Evolutionary conservation across 1,284 basidiomycete species (phyloP), one percentile per base, ranked within the genome.

Genomic region (Phellopilus nigrolimitatus): DNA sequence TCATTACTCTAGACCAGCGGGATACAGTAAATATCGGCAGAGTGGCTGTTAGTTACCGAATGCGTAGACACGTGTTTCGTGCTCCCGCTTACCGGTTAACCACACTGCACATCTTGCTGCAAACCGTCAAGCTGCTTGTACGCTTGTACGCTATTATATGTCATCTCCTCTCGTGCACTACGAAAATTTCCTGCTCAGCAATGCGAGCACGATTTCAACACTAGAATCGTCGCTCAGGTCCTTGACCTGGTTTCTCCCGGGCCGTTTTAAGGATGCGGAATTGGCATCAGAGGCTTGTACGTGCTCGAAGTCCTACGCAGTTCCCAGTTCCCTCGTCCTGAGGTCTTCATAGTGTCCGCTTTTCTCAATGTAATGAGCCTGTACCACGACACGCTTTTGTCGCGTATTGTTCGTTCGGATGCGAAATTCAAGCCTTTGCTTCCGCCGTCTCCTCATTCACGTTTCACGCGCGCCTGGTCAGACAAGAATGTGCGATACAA

Each of bases 191-290:
- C 75, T 95, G 52, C 71, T 94, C 59, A 79, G 84, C 55, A 93
- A 95, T 69, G 82, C 88, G 28, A 82, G 84, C 7, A 84, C 89
- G 12, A 90, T 97, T 53, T 87, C 87, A 15, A 84, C 88, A 10
- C 74, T 97, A 58, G 94, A 97, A 69, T 91, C 88, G 30, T 84
- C 88, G 9, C 71, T 97, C 57, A 78, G 92, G 54, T 94, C 91
- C 55, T 72, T 97, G 59, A 95, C 92, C 33, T 97, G 93, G 90
- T 86, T 97, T 60, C 75, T 97, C 21, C 94, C 95, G 17, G 95
- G 94, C 57, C 80, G 94, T 56, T 97, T 97, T 79, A 92, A 93
- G 66, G 95, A 97, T 76, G 91, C 94, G 49, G 95, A 97, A 67
- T 74, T 97, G 53, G 91, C 88, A 50, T 92, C 89, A 31, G 93